Conservation (phyloP, 192 early-diverging fungal genomes). For the Lobulomyces angularis region DNA sequence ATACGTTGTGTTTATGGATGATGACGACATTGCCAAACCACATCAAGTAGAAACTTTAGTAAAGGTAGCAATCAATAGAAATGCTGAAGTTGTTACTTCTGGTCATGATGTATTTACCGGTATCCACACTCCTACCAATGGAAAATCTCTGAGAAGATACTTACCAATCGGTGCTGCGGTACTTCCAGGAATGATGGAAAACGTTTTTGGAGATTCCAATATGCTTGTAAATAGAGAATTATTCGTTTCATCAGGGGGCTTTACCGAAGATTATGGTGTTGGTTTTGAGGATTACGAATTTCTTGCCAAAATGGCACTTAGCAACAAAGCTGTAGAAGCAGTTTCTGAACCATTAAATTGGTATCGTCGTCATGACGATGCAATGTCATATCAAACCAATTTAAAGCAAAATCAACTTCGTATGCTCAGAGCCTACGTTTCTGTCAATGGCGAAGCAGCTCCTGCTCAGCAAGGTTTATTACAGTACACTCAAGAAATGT, state of each 20-base stretch:
- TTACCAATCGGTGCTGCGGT: slow-evolving; percentile 22
- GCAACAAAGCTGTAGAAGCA: slow-evolving; percentile 14
- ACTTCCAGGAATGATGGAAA: slow-evolving; percentile 23
- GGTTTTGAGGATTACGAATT: slow-evolving; percentile 35
- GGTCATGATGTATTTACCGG: slow-evolving; percentile 26
- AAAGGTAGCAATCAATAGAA: slow-evolving; percentile 26
- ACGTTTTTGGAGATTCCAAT: slow-evolving; percentile 27
- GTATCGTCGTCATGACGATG: slow-evolving; percentile 12
- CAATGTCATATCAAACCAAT: slow-evolving; percentile 16
- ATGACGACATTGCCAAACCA: slow-evolving; percentile 27
- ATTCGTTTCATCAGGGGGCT: slow-evolving; percentile 20
- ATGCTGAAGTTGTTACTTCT: slow-evolving; percentile 23
- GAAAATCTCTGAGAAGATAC: slow-evolving; percentile 10
- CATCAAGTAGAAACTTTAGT: slow-evolving; percentile 25
- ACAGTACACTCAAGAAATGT: slow-evolving; percentile 7
- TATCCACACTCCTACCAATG: slow-evolving; percentile 8
- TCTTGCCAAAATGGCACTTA: slow-evolving; percentile 17
- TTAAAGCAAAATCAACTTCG: slow-evolving; percentile 19
- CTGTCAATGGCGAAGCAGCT: slow-evolving; percentile 2
- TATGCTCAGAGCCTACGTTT: slow-evolving; percentile 18
- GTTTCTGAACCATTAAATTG: slow-evolving; percentile 24
- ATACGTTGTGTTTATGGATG: slow-evolving; percentile 26
- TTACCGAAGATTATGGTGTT: slow-evolving; percentile 27
- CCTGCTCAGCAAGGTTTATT: slow-evolving; percentile 9
- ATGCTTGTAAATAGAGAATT: slow-evolving; percentile 23